Conservation (phyloP, 768 basidiomycete species). For the Macrolepiota fuliginosa region DNA sequence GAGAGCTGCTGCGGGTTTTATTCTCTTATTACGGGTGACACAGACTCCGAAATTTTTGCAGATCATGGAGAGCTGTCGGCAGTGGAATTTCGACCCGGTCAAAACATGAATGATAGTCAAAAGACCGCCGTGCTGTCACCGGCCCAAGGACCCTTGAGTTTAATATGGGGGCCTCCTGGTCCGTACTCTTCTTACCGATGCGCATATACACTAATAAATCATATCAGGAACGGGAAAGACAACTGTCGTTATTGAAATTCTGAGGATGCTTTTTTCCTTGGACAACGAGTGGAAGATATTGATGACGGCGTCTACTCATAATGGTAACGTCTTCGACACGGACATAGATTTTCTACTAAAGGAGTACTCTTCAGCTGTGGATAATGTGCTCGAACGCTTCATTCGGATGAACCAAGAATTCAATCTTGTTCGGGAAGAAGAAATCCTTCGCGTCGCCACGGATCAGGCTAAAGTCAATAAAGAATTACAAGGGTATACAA, state of each 20-base stretch:
- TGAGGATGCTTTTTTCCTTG: slow-evolving; percentile 32
- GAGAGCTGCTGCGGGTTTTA: slow-evolving; percentile 48
- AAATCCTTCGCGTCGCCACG: slow-evolving; percentile 68
- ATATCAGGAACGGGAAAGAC: slow-evolving; percentile 68
- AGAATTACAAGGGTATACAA: slow-evolving; percentile 52
- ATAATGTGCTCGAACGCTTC: slow-evolving; percentile 69
- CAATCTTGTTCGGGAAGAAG: slow-evolving; percentile 46
- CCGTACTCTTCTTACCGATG: neutral
- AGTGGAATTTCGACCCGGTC: slow-evolving; percentile 13
- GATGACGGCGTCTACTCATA: slow-evolving; percentile 73
- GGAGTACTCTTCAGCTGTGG: slow-evolving; percentile 47
- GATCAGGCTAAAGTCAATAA: slow-evolving; percentile 63
- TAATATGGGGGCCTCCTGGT: slow-evolving; percentile 76
- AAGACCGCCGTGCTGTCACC: slow-evolving; percentile 41
- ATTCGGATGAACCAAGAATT: slow-evolving; percentile 41
- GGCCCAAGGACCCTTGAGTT: slow-evolving; percentile 33
- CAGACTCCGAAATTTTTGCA: slow-evolving; percentile 4
- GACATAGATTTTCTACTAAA: neutral
- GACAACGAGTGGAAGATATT: slow-evolving; percentile 45
- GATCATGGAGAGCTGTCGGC: neutral
- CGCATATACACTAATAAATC: neutral
- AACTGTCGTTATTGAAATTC: slow-evolving; percentile 63
- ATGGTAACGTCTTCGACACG: slow-evolving; percentile 35
- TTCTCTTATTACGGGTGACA: slow-evolving; percentile 40
- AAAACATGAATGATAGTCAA: slow-evolving; percentile 54